phyloP scores from a whole-genome alignment of 2,329 filamentous ascomycete species.

The Ophiostoma montium region DNA sequence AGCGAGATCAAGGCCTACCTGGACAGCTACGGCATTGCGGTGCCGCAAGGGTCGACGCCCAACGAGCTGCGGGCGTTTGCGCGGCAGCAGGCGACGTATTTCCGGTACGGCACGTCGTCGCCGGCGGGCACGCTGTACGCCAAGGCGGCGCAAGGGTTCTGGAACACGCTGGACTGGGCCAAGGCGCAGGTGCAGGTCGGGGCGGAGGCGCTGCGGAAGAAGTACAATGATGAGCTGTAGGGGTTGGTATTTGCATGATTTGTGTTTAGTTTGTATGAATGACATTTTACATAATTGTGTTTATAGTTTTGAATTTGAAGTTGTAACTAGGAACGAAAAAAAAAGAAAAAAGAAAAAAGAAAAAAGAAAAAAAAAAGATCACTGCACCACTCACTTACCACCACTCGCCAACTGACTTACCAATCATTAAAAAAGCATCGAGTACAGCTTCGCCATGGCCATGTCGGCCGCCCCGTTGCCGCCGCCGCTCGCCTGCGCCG shows the following conservation, averaged over 20 bases:
- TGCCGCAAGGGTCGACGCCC: slow-evolving; percentile 51
- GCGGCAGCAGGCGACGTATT: slow-evolving; percentile 61
- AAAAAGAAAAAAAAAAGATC: not conserved
- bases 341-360: not conserved
- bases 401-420: not conserved
- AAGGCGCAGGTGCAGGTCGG: slow-evolving; percentile 33
- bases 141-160: slow-evolving; percentile 39
- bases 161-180: slow-evolving; percentile 33
- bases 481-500: not conserved
- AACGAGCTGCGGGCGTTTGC: slow-evolving; percentile 59
- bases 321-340: not conserved
- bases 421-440: too few relatives aligned
- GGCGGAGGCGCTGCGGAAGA: slow-evolving; percentile 21
- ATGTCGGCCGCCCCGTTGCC: not conserved
- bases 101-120: slow-evolving; percentile 57
- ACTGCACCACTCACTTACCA: not conserved
- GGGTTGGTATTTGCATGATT: slow-evolving; percentile 12
- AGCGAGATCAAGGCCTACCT: slow-evolving; percentile 66
- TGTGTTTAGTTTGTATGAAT: not conserved
- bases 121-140: slow-evolving; percentile 52
- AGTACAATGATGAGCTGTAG: slow-evolving; percentile 36
- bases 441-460: not conserved
- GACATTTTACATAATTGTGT: too few relatives aligned
- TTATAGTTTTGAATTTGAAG: not conserved
- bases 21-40: slow-evolving; percentile 58